Evolutionary conservation across 2,329 filamentous ascomycete species (phyloP).

Genomic region (Rutstroemia sp.): DNA sequence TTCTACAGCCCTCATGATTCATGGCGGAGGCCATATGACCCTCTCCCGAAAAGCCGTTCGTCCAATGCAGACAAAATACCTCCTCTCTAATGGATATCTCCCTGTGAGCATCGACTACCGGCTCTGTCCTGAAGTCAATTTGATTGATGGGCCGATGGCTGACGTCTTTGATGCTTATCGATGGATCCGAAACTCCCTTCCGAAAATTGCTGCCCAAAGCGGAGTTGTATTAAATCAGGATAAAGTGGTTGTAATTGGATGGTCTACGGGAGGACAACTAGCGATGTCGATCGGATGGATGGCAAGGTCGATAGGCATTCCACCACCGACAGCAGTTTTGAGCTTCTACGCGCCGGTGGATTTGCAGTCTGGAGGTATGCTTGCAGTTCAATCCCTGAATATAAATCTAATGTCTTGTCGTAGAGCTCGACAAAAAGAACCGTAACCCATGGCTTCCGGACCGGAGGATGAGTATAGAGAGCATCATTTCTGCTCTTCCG

Average conservation of each 20-base stretch:
- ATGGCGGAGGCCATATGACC: constrained; percentile 5
- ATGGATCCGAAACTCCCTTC: constrained; percentile 23
- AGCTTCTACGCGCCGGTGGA: constrained; percentile 36
- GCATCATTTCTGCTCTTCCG: no score
- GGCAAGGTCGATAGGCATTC: constrained; percentile 21
- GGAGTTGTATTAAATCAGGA: constrained; percentile 20
- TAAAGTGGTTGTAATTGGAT: constrained; percentile 37
- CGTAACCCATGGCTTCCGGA: no score
- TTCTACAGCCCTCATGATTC: constrained; percentile 5
- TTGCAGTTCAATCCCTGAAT: no score
- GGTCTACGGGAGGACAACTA: constrained; percentile 41
- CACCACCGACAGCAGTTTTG: constrained; percentile 36
- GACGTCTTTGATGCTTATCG: constrained; percentile 38
- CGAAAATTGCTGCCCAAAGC: constrained; percentile 13
- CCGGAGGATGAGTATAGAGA: no score
- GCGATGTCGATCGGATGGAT: constrained; percentile 39
- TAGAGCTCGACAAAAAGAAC: no score
- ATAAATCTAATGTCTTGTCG: no score
- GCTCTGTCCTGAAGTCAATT: constrained; percentile 40
- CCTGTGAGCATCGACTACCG: constrained; percentile 44
- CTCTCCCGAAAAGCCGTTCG: constrained; percentile 17
- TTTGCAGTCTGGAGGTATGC: background rate
- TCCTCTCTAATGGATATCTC: constrained; percentile 31
- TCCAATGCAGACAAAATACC: constrained; percentile 8
- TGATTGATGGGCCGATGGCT: constrained; percentile 39